These are phyloP conservation scores for Lactarius sanguifluus DNA, from an alignment of 768 basidiomycete species.

Conservation along the genomic window DNA sequence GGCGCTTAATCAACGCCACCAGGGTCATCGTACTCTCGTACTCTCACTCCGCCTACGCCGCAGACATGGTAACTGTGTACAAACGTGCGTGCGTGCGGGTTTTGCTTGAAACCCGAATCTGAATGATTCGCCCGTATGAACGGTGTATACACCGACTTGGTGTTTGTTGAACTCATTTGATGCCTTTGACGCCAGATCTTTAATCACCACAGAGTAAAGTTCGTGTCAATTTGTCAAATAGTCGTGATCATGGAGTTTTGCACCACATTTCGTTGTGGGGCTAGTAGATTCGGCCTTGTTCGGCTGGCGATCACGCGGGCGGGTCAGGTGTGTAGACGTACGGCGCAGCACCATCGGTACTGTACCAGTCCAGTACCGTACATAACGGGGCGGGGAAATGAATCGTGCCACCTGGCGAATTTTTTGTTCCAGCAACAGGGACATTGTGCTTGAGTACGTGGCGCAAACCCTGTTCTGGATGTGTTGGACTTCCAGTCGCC, in stretches of 20 bases:
- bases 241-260: not conserved
- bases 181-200: not conserved
- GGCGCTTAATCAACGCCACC: not conserved
- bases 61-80: not conserved
- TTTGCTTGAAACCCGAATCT: not conserved
- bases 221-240: not conserved
- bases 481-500: not conserved
- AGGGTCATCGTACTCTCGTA: not conserved
- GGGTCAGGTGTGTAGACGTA: not conserved
- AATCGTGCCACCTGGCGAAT: not conserved
- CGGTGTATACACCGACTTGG: not conserved
- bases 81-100: not conserved
- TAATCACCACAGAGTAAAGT: not conserved
- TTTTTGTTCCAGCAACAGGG: too few species aligned
- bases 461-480: not conserved
- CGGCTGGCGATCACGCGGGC: not conserved
- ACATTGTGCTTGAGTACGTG: not conserved
- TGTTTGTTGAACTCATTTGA: not conserved
- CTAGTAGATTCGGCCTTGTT: not conserved
- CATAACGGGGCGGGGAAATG: not conserved
- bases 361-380: not conserved
- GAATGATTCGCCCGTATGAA: not conserved
- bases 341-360: not conserved
- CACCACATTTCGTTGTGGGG: too few species aligned
- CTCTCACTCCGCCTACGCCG: not conserved